Evolutionary conservation across 805 yeast genomes (phyloP), one percentile per base, ranked within the genome.

Genomic region (Metschnikowia lachancei): DNA sequence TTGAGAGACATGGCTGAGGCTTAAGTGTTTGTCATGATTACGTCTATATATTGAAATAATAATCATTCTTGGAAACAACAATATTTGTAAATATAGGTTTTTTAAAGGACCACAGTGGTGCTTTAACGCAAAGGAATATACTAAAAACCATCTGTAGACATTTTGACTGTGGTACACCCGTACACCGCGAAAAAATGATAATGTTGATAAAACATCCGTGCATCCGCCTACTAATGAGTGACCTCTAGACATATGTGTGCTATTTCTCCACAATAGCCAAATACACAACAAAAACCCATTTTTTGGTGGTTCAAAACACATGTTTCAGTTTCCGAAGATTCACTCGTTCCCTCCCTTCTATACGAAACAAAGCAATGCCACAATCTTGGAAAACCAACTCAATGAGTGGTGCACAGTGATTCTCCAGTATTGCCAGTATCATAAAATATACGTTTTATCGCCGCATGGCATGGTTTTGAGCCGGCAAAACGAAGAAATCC

Each of bases 1-100:
- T 88, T 94, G 79, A 90, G 99, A 85, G 99, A 94, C 74, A 75
- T 95, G 82, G 97, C 95, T 78, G 99, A 94, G 82, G 99, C 96
- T 74, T 94, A 91, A 87, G 63, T 35, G 46, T 36, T 35, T 37
- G 42, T 70, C 54, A 52, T 49, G 44, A 40, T 42, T 16, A 46
- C 44, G 49, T 45, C 49, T 53, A 46, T 52, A 53, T 48, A 47
- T 38, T 50, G 50, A 53, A 49, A 46, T 36, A 37, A 49, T 47
- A 41, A 46, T 39, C 40, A 16, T 39, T 34, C 41, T 39, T 37
- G 47, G 40, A 41, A 35, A 14, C 24, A 17, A 12, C 10, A n/a
- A 18, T 19, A 5, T 11, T n/a, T 19, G 12, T 4, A 17, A 13
- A 18, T n/a, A 18, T 20, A 36, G 36, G 17, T 26, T 9, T 20